phyloP scores from a whole-genome alignment of 257 asterid genomes.

The Nicotiana undulata region DNA sequence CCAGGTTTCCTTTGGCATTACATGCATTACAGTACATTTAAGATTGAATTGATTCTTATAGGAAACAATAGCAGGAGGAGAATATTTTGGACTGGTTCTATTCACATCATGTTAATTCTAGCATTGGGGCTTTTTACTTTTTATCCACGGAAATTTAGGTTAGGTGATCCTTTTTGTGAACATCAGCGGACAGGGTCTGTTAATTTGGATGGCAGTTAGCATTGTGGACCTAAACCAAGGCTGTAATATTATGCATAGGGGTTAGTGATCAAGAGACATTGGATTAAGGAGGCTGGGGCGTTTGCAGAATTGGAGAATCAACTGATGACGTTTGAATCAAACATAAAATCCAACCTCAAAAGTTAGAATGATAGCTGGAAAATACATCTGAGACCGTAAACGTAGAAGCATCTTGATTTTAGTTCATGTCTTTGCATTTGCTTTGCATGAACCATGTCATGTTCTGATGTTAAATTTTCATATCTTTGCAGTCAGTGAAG shows the following conservation, averaged over 20 bases:
- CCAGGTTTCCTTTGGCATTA: neutral
- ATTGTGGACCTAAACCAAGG: neutral
- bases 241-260: neutral
- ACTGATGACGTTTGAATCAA: neutral
- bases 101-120: neutral
- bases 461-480: neutral
- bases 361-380: neutral
- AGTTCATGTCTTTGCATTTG: neutral
- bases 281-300: neutral
- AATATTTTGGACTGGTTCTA: neutral
- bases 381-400: neutral
- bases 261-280: neutral
- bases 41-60: neutral
- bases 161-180: neutral
- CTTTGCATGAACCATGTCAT: neutral
- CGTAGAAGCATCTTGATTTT: conserved; percentile 8
- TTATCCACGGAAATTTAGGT: neutral
- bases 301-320: neutral
- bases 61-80: neutral
- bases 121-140: neutral
- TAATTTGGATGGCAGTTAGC: neutral
- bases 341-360: neutral
- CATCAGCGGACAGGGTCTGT: neutral
- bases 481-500: conserved; percentile 70
- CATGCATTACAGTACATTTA: neutral